Evolutionary conservation across 768 basidiomycete species (phyloP).

Genomic region (Cubamyces sp.): DNA sequence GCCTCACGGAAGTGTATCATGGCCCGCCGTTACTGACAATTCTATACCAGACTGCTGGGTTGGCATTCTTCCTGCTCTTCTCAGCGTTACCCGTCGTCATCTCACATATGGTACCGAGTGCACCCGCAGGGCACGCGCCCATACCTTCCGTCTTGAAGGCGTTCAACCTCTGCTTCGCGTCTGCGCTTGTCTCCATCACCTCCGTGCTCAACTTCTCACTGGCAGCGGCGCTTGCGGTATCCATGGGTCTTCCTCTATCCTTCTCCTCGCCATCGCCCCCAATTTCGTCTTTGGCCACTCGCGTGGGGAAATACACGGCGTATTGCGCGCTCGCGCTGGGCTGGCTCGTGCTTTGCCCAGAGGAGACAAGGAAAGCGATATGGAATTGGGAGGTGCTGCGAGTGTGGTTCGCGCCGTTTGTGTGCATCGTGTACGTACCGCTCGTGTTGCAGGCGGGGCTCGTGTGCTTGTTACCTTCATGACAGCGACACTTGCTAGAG

Average conservation of each 20-base stretch:
- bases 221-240: slow-evolving; percentile 68
- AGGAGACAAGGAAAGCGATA: slow-evolving; percentile 54
- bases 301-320: slow-evolving; percentile 36
- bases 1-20: not conserved
- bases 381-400: slow-evolving; percentile 82
- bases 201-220: slow-evolving; percentile 94
- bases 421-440: slow-evolving; percentile 79
- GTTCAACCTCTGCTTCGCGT: slow-evolving; percentile 80
- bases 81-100: not conserved
- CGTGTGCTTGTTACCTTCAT: slow-evolving; percentile 49
- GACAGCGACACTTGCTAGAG: not conserved
- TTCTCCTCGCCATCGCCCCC: slow-evolving; percentile 43
- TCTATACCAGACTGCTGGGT: not conserved
- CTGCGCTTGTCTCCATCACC: slow-evolving; percentile 82
- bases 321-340: slow-evolving; percentile 58
- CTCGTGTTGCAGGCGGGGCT: slow-evolving; percentile 73
- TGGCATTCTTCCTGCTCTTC: slow-evolving; percentile 7
- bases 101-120: not conserved
- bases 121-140: slow-evolving; percentile 14
- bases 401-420: slow-evolving; percentile 83
- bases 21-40: not conserved
- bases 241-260: slow-evolving; percentile 67
- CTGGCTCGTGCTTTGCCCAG: slow-evolving; percentile 55
- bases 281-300: slow-evolving; percentile 18
- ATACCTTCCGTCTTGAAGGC: slow-evolving; percentile 62